A percentile compares a stretch with the other conserved stretches of the same genome.
phyloP scores from a whole-genome alignment of 1,284 basidiomycete species.

The Trametes sp. region DNA sequence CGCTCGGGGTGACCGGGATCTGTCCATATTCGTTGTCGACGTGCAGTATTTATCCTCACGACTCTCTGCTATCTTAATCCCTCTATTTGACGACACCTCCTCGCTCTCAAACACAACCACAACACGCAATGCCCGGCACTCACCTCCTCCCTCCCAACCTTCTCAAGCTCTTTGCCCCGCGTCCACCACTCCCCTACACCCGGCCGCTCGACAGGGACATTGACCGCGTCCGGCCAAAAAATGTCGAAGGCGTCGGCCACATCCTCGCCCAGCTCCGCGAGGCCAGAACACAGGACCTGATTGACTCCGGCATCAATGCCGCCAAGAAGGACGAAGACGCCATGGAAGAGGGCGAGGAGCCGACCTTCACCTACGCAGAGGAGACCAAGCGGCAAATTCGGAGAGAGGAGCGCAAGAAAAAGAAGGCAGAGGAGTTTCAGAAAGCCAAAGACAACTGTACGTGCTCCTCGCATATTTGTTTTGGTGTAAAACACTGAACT shows the following conservation, averaged over 20 bases:
- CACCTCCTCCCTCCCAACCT: slow-evolving; percentile 93
- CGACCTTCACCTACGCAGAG: slow-evolving; percentile 77
- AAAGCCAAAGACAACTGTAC: slow-evolving; percentile 83
- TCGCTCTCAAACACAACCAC: background rate
- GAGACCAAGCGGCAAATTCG: slow-evolving; percentile 81
- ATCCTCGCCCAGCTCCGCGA: slow-evolving; percentile 81
- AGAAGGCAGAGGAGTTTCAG: slow-evolving; percentile 82
- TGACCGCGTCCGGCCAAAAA: slow-evolving; percentile 73
- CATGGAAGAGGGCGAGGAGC: slow-evolving; percentile 86
- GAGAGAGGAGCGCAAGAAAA: slow-evolving; percentile 82
- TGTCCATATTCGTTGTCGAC: slow-evolving; percentile 24
- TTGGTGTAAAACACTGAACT: too few species aligned
- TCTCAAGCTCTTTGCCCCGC: slow-evolving; percentile 92
- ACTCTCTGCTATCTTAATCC: slow-evolving; percentile 4
- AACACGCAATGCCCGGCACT: slow-evolving; percentile 74
- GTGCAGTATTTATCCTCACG: slow-evolving; percentile 30
- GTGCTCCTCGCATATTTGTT: too few species aligned
- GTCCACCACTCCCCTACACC: slow-evolving; percentile 85
- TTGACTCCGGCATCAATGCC: slow-evolving; percentile 49
- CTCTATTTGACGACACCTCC: slow-evolving; percentile 17
- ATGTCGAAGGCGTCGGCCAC: slow-evolving; percentile 75
- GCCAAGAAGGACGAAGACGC: slow-evolving; percentile 54
- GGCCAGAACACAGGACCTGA: slow-evolving; percentile 73
- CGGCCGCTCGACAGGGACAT: slow-evolving; percentile 87
- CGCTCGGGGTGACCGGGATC: slow-evolving; percentile 26